Evolutionary conservation across 23 red algal species (phyloP).

Genomic region (Rhodosorus marinus): DNA sequence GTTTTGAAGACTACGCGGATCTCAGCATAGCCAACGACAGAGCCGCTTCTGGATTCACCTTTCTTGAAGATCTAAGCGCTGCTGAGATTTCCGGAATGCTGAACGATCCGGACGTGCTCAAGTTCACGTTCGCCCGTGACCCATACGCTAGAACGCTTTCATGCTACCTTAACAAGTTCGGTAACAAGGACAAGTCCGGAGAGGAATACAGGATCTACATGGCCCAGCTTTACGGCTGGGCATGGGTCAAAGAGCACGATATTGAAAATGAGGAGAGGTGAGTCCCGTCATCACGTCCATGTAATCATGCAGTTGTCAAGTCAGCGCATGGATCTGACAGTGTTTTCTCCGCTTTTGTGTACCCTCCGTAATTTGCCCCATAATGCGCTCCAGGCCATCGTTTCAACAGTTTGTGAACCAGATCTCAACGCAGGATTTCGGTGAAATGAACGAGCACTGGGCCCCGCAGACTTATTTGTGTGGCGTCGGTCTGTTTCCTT

Average conservation of each 20-base stretch:
- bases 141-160: slow-evolving; percentile 46
- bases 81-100: slow-evolving; percentile 19
- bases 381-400: too few relatives aligned
- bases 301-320: too few relatives aligned
- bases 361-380: too few relatives aligned
- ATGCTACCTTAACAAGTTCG: slow-evolving; percentile 71
- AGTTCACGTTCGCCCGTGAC: slow-evolving; percentile 70
- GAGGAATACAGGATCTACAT: slow-evolving; percentile 48
- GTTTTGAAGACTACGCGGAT: slow-evolving; percentile 22
- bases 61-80: slow-evolving; percentile 35
- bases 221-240: slow-evolving; percentile 32
- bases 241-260: slow-evolving; percentile 4
- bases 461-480: slow-evolving; percentile 50
- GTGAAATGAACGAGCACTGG: slow-evolving; percentile 76
- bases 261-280: neutral
- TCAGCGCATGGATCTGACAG: neutral
- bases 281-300: too few relatives aligned
- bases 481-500: slow-evolving; percentile 54
- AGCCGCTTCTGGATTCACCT: slow-evolving; percentile 23
- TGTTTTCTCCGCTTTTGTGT: too few relatives aligned
- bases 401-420: slow-evolving; percentile 44
- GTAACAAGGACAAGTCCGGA: slow-evolving; percentile 6
- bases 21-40: slow-evolving; percentile 15
- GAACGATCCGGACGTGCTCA: slow-evolving; percentile 17
- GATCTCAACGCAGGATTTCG: slow-evolving; percentile 7